Evolutionary conservation across 305 asterid species (phyloP).

Genomic region (Ajuga reptans): DNA sequence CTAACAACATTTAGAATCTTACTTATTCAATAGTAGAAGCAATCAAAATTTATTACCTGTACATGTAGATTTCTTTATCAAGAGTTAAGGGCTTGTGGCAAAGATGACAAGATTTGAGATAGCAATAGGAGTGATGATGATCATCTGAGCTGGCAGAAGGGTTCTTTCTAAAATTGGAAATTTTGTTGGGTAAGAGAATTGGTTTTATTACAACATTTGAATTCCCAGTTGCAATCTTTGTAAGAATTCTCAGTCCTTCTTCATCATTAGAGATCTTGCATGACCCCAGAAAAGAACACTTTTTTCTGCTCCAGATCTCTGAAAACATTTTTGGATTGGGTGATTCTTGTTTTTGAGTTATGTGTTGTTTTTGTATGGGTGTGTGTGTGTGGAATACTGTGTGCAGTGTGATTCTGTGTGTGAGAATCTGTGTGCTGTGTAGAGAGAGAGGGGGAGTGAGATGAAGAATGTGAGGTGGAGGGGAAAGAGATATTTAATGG

Average conservation of each 20-base stretch:
- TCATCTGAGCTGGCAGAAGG: background rate
- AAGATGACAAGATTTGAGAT: constrained; percentile 40
- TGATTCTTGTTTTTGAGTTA: background rate
- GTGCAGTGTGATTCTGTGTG: background rate
- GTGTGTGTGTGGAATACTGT: background rate
- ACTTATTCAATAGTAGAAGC: too few relatives aligned
- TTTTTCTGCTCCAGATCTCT: constrained; percentile 31
- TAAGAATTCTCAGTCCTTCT: constrained; percentile 31
- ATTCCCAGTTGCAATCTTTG: constrained; percentile 8
- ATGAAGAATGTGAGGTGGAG: constrained; percentile 17
- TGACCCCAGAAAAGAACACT: background rate
- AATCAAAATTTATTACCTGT: constrained; percentile 18
- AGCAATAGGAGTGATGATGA: constrained; percentile 8
- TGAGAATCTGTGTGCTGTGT: constrained; percentile 12
- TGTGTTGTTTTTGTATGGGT: background rate
- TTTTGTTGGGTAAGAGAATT: constrained; percentile 4
- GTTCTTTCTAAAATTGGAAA: too few relatives aligned
- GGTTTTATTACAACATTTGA: constrained; percentile 31
- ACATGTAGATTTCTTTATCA: constrained; percentile 38
- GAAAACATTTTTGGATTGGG: constrained; percentile 18
- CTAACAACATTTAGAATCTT: too few relatives aligned
- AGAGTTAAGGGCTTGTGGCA: constrained; percentile 32
- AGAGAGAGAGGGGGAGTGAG: background rate
- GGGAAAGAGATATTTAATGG: constrained; percentile 12
- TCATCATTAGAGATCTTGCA: background rate